phyloP scores from a whole-genome alignment of 176 grass and related monocot species.

The Puccinellia tenuiflora region DNA sequence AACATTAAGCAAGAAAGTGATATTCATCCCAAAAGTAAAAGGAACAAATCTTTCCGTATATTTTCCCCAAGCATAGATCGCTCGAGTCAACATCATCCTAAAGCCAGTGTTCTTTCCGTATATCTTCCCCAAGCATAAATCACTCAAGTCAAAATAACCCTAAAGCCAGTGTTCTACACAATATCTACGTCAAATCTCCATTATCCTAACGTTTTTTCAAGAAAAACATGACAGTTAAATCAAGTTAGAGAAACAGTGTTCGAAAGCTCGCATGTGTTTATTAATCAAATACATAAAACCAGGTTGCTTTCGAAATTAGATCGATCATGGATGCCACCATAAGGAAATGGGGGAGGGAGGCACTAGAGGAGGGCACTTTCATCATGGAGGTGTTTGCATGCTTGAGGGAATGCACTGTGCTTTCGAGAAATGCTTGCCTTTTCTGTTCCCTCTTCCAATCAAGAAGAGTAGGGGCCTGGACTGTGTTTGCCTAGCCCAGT shows the following conservation, averaged over 20 bases:
- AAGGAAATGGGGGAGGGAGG: not conserved
- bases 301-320: not conserved
- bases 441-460: not conserved
- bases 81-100: not conserved
- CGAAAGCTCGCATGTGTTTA: not conserved
- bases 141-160: not conserved
- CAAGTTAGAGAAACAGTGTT: not conserved
- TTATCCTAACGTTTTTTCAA: constrained; percentile 4
- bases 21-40: not conserved
- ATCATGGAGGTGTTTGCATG: constrained; percentile 2
- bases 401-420: constrained; percentile 13
- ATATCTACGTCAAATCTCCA: constrained; percentile 9
- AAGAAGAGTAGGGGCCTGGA: not conserved
- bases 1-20: not conserved
- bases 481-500: not conserved
- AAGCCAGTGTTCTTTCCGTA: not conserved
- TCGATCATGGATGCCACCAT: not conserved
- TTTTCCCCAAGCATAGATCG: not conserved
- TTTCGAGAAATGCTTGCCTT: not conserved
- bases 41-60: not conserved
- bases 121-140: not conserved
- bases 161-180: not conserved
- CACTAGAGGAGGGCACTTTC: not conserved
- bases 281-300: not conserved
- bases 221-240: not conserved